Percentiles rank a stretch among this genome's conserved stretches.
phyloP scores from a whole-genome alignment of 768 basidiomycete genomes.

The Mycena haematopus region DNA sequence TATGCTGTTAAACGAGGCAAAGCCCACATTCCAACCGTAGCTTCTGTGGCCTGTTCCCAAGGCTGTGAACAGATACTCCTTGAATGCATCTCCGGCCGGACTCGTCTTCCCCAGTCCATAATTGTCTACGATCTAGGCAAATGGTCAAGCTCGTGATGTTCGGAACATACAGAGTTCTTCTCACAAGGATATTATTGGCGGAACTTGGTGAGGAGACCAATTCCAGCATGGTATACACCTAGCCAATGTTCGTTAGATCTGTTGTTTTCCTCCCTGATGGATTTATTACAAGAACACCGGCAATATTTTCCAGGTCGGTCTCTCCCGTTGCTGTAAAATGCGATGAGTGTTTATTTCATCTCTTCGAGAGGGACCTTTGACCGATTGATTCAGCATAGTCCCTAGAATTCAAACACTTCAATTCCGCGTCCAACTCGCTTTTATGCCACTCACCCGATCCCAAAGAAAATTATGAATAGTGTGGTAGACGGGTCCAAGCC shows the following conservation, averaged over 20 bases:
- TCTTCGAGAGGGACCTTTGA: neutral
- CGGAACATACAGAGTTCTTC: neutral
- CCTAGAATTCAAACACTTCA: constrained; percentile 10
- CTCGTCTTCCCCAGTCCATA: constrained; percentile 48
- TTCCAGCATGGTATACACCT: constrained; percentile 37
- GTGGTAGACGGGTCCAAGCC: constrained; percentile 46
- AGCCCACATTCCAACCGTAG: constrained; percentile 42
- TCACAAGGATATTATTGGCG: constrained; percentile 49
- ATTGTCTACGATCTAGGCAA: constrained; percentile 37
- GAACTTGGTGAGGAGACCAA: constrained; percentile 47
- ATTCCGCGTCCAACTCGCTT: neutral
- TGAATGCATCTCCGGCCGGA: constrained; percentile 45
- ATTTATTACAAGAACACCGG: constrained; percentile 37
- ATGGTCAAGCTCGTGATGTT: neutral
- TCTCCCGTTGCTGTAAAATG: constrained; percentile 38
- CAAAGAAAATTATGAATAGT: constrained; percentile 51
- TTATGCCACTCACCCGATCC: constrained; percentile 45
- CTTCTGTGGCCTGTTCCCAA: constrained; percentile 33
- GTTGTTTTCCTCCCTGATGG: neutral
- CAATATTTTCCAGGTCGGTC: constrained; percentile 40
- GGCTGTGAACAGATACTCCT: constrained; percentile 45
- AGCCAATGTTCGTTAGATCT: neutral
- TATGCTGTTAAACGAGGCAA: constrained; percentile 39
- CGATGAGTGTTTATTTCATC: neutral
- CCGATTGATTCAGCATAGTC: constrained; percentile 23